Evolutionary conservation across 306 rosid genomes (phyloP).

Genomic region (Fagus sylvatica): DNA sequence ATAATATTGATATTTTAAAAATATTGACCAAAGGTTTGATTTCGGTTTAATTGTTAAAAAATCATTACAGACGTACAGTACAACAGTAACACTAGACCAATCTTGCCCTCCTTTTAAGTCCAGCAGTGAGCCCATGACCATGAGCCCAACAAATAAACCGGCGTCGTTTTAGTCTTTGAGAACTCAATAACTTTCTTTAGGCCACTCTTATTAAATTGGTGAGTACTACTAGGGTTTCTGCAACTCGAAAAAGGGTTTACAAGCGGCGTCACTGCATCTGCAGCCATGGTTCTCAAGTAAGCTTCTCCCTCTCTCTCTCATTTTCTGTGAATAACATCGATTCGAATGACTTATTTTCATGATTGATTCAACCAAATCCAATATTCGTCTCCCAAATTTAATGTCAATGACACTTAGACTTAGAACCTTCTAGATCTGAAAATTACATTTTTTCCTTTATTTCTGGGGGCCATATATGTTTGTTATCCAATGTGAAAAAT

Average conservation of each 20-base stretch:
- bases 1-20: too few species aligned
- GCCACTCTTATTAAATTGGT: neutral
- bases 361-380: neutral
- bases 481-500: too few species aligned
- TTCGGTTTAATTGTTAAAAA: too few species aligned
- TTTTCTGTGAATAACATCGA: neutral
- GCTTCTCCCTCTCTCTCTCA: neutral
- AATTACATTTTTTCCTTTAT: too few species aligned
- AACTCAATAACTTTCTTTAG: neutral
- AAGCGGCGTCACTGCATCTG: conserved; percentile 5
- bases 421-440: neutral
- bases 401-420: neutral
- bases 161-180: neutral
- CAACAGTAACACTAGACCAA: too few species aligned
- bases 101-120: too few species aligned
- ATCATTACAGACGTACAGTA: too few species aligned
- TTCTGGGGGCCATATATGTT: too few species aligned
- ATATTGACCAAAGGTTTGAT: too few species aligned
- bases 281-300: conserved; percentile 41
- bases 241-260: neutral
- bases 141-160: neutral
- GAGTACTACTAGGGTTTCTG: conserved; percentile 14
- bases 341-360: neutral
- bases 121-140: neutral
- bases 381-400: neutral